Base-by-base conservation (phyloP, 2,329 filamentous ascomycete genomes). In the Colletotrichum sp. region DNA sequence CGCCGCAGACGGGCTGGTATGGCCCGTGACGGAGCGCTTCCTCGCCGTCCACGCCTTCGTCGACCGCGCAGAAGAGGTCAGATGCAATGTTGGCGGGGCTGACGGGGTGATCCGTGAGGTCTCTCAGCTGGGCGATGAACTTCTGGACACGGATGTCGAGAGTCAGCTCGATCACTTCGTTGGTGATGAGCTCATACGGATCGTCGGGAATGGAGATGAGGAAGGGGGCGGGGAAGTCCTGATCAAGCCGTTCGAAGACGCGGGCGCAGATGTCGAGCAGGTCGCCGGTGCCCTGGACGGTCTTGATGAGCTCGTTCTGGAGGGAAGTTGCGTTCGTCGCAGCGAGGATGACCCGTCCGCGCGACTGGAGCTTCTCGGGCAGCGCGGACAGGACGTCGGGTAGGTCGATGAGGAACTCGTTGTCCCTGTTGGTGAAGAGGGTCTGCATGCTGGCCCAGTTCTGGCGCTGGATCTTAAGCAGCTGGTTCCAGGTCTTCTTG, bases 121-220 rank as follows among this genome's bases (percentile, higher is more conserved):
- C 16, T 62, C 15, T n/a, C 6, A 85, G 73, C 3, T 44, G 62
- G 57, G 83, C 80, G 24, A 88, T 82, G 59, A 83, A 78, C 49
- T 80, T 78, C 65, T 83, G 82, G 0, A 85, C 86, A 59, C 86
- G 86, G 30, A 88, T 82, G 6, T 83, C 79, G 28, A 88, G 78
- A 4, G 82, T 82, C 9, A 84, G 75, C 24, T 76, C 36, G 63
- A 80, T 36, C 32, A 79, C 75, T 6, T 79, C 75, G 5, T 81
- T 55, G 16, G 78, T 78, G 3, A 73, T 52, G 15, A 64, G 36
- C 30, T 75, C 60, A 28, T 26, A 64, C 26, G 57, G 34, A 18
- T 57, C 60, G 3, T 75, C 77, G 24, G 75, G 72, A 3, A 77
- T 66, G 9, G 78, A 78, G 6, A 79, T 71, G 13, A 78, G 55